phyloP scores from a whole-genome alignment of 495 filamentous ascomycete species.

The Daldinia loculata region DNA sequence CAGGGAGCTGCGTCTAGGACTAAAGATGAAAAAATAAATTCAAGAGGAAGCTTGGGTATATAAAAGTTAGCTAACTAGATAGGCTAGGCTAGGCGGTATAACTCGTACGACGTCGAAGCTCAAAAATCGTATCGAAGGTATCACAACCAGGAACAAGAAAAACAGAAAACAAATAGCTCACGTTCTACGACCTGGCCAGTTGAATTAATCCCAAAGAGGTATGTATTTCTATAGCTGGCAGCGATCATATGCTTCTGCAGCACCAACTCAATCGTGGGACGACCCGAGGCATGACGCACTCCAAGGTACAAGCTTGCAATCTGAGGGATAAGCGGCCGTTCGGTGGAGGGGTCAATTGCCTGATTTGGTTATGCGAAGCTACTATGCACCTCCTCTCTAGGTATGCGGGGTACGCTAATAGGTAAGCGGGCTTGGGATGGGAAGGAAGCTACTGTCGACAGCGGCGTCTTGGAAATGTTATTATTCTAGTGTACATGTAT shows the following conservation, averaged over 20 bases:
- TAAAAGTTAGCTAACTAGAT: neutral
- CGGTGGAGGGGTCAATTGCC: neutral
- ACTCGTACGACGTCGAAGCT: no score
- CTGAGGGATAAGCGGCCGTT: neutral
- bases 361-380: neutral
- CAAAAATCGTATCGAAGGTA: neutral
- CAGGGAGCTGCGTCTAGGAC: neutral
- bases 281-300: conserved; percentile 29
- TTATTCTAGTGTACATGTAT: no score
- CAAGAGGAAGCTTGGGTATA: neutral
- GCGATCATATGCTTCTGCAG: conserved; percentile 19
- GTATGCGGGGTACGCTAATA: conserved; percentile 26
- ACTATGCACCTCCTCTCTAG: neutral
- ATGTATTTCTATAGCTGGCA: neutral
- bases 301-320: neutral
- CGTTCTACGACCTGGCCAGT: neutral
- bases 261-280: neutral
- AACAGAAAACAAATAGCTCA: neutral
- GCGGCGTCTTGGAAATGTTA: neutral
- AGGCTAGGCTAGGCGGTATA: neutral
- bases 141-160: neutral
- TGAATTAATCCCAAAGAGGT: neutral
- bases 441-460: neutral
- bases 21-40: neutral
- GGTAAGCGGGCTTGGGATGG: conserved; percentile 9